phyloP scores from a whole-genome alignment of 345 rosid species.

The Gossypium australe region DNA sequence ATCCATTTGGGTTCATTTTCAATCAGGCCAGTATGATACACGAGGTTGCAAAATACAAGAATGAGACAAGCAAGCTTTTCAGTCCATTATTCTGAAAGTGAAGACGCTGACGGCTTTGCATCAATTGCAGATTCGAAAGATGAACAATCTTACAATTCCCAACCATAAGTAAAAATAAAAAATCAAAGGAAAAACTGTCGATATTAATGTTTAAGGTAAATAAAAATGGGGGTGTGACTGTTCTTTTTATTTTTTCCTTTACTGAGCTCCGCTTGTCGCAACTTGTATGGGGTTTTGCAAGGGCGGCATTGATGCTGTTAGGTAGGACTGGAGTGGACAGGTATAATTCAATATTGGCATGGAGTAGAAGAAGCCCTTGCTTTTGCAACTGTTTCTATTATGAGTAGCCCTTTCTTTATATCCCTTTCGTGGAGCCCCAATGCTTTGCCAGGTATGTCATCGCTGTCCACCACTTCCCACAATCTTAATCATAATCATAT shows the following conservation, averaged over 20 bases:
- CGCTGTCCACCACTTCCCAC: not conserved
- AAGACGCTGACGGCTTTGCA: not conserved
- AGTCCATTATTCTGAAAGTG: not conserved
- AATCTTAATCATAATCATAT: not conserved
- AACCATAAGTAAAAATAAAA: not conserved
- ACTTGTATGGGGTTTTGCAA: not conserved
- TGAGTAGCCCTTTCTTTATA: not conserved
- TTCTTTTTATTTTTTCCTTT: too few species aligned
- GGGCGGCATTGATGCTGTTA: slow-evolving; percentile 3
- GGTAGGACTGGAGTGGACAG: not conserved
- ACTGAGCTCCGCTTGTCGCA: not conserved
- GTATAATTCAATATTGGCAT: not conserved
- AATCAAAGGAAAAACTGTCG: too few species aligned
- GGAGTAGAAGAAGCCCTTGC: not conserved
- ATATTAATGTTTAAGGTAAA: too few species aligned
- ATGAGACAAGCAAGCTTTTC: not conserved
- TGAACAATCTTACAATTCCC: not conserved
- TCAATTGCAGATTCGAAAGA: not conserved
- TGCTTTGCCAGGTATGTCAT: not conserved
- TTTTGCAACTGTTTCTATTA: not conserved
- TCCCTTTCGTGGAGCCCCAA: not conserved
- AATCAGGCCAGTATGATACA: not conserved
- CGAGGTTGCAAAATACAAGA: not conserved
- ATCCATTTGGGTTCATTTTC: not conserved
- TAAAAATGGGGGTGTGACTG: too few species aligned